These are phyloP conservation scores for Adansonia madagascariensis DNA, from an alignment of 441 rosid genomes.

Conservation along the genomic window DNA sequence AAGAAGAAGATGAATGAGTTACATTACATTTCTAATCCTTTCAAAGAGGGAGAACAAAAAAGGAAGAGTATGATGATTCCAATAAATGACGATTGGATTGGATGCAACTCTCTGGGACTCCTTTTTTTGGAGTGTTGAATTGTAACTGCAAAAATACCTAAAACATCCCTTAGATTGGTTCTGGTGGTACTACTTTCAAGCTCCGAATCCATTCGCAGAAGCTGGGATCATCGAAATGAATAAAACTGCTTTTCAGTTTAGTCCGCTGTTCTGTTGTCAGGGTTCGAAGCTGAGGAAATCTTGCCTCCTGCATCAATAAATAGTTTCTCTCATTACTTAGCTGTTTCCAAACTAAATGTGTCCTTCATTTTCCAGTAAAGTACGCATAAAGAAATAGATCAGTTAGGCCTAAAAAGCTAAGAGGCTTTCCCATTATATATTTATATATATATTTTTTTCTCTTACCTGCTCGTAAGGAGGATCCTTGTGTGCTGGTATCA, in stretches of 20 bases:
- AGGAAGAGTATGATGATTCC: slow-evolving; percentile 9
- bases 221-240: slow-evolving; percentile 90
- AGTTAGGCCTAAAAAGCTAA: neutral
- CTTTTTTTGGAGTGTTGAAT: slow-evolving; percentile 21
- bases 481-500: slow-evolving; percentile 97
- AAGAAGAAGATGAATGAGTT: slow-evolving; percentile 16
- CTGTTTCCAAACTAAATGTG: neutral
- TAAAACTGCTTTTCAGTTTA: slow-evolving; percentile 80
- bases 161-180: slow-evolving; percentile 54
- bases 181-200: slow-evolving; percentile 84
- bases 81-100: slow-evolving; percentile 2
- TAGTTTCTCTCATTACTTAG: neutral
- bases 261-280: slow-evolving; percentile 67
- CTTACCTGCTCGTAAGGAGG: slow-evolving; percentile 96
- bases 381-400: neutral
- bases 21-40: slow-evolving; percentile 20
- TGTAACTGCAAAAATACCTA: slow-evolving; percentile 18
- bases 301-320: slow-evolving; percentile 68
- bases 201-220: slow-evolving; percentile 90
- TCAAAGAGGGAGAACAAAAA: neutral
- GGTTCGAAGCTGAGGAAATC: slow-evolving; percentile 80
- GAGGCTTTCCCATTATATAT: neutral
- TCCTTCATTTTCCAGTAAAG: neutral
- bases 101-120: slow-evolving; percentile 25
- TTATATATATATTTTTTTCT: neutral